Evolutionary conservation across 371 early-diverging fungal genomes (phyloP).

Genomic region (Apophysomyces trapeziformis): DNA sequence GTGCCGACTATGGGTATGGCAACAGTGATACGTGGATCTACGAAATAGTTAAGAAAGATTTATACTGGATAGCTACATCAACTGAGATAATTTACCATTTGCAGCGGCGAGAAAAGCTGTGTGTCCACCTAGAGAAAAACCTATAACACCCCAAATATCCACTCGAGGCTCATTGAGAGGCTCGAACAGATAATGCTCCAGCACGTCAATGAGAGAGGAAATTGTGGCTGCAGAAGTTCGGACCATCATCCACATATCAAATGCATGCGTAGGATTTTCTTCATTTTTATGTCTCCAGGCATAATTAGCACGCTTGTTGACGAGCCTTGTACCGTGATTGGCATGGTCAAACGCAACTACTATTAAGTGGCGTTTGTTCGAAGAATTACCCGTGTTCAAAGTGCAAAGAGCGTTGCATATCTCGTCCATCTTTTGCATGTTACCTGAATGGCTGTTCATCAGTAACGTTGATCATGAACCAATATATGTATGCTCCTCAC

Average conservation of each 20-base stretch:
- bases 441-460: constrained; percentile 17
- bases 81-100: constrained; percentile 33
- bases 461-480: background rate
- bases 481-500: constrained; percentile 23
- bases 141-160: constrained; percentile 53
- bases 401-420: constrained; percentile 30
- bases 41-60: background rate
- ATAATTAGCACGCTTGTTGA: constrained; percentile 36
- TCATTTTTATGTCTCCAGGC: constrained; percentile 41
- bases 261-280: constrained; percentile 49
- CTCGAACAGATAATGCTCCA: constrained; percentile 53
- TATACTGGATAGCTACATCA: background rate
- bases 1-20: constrained; percentile 49
- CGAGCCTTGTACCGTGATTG: constrained; percentile 59
- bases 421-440: constrained; percentile 34
- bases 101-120: constrained; percentile 52
- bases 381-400: constrained; percentile 20
- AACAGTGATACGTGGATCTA: constrained; percentile 47
- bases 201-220: constrained; percentile 53
- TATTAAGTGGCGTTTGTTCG: constrained; percentile 27
- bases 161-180: constrained; percentile 27
- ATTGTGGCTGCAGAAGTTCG: constrained; percentile 46
- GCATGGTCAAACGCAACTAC: constrained; percentile 59
- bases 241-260: constrained; percentile 60
- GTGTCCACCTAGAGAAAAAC: constrained; percentile 65